Evolutionary conservation across 2,329 filamentous ascomycete species (phyloP), one percentile per base, ranked within the genome.

Genomic region (Penicillium griseofulvum): DNA sequence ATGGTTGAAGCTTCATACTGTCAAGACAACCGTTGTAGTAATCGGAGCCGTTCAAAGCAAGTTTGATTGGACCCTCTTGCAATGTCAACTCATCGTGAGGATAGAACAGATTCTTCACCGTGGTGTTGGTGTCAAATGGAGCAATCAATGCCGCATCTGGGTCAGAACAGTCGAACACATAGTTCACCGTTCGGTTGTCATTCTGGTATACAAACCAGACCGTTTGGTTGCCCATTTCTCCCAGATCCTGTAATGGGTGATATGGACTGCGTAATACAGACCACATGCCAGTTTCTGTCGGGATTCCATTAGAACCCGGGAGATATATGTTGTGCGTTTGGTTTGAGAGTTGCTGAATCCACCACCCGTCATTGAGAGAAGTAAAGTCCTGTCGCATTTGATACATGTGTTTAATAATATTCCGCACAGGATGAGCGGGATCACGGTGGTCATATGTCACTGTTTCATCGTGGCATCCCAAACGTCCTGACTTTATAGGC

Each of bases 391-490:
- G 66, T 54, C 85, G 79, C 68, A 87, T 76, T 59, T 86, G 78
- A 59, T 82, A 85, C 80, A 87, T 85, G 42, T 80, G 75, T 67
- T 84, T 86, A 58, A 86, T 74, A 42, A 84, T 80, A 59, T 84
- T 86, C 38, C 83, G 79, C 33, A 87, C 71, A 2, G 84, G 83
- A 60, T 84, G 80, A 10, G 84, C 80, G 1, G 85, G 82, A 64
- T 87, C 84, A 37, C 84, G 76, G 64, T 87, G 85, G 61, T 87
- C 85, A 37, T 82, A 78, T 34, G 80, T 80, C 49, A 84, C 81
- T 9, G 70, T 67, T 42, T 82, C 79, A 58, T 87, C 84, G 44
- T 81, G 62, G 62, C 85, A 88, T 6, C 83, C 85, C 37, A 74
- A 60, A 1, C 77, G 70, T 2, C 81, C 80, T 57, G 78, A 76